These are phyloP conservation scores for Annona squamosa DNA, from an alignment of 164 flowering plant species.

Conservation along the genomic window DNA sequence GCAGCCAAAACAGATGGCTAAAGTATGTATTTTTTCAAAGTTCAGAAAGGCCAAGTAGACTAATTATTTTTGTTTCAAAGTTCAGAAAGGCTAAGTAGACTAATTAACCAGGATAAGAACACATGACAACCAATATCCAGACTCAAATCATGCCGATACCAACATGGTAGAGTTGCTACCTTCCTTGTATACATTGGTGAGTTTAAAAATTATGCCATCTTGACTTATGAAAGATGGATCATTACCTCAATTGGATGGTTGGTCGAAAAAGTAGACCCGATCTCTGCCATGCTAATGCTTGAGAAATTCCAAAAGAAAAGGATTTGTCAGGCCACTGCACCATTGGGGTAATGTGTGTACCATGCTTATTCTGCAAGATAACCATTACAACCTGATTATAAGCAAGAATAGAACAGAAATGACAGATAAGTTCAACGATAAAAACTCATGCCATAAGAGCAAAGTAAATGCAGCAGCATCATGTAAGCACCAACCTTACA, in stretches of 20 bases:
- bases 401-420: not conserved
- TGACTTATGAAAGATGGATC: not conserved
- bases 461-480: not conserved
- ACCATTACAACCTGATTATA: not conserved
- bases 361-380: slow-evolving; percentile 71
- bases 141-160: no score
- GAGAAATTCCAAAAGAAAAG: slow-evolving; percentile 60
- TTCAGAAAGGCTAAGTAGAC: no score
- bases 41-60: no score
- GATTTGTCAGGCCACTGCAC: slow-evolving; percentile 94
- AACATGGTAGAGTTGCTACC: no score
- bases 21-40: no score
- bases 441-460: not conserved
- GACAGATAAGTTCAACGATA: not conserved
- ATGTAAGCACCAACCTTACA: slow-evolving; percentile 53
- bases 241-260: slow-evolving; percentile 70
- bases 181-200: no score
- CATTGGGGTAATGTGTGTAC: slow-evolving; percentile 78
- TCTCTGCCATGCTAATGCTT: slow-evolving; percentile 89
- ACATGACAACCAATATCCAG: no score
- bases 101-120: no score
- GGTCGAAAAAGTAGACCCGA: slow-evolving; percentile 87
- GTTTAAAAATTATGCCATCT: no score
- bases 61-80: no score
- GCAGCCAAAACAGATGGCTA: no score